phyloP scores from a whole-genome alignment of 148 eudicot genomes.

The Camellia lanceoleosa region DNA sequence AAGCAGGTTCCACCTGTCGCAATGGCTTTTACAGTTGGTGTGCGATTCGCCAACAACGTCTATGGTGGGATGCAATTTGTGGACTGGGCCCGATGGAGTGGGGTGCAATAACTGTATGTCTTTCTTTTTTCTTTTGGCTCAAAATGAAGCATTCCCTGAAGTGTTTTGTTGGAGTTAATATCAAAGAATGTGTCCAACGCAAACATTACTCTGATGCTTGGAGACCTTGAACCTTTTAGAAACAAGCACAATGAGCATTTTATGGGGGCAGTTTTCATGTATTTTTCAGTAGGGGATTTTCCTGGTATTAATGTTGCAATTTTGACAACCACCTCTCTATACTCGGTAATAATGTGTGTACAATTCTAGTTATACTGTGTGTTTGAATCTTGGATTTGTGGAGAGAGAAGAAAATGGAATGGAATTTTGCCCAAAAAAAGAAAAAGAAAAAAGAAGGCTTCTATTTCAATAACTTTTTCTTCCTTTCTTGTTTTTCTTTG shows the following conservation, averaged over 20 bases:
- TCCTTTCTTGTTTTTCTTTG: too few species aligned
- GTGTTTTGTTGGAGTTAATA: background rate
- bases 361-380: too few species aligned
- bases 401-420: too few species aligned
- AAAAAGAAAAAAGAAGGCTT: too few species aligned
- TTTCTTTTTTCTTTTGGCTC: background rate
- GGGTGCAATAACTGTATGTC: slow-evolving; percentile 37
- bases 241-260: background rate
- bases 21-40: slow-evolving; percentile 63
- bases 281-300: background rate
- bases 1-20: slow-evolving; percentile 55
- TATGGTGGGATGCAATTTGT: slow-evolving; percentile 70
- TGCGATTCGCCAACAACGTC: slow-evolving; percentile 63
- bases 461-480: too few species aligned
- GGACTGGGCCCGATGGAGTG: slow-evolving; percentile 65
- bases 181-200: background rate
- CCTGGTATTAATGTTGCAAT: background rate
- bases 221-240: background rate
- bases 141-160: background rate
- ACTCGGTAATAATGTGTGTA: too few species aligned
- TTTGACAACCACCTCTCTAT: background rate
- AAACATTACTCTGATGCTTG: background rate
- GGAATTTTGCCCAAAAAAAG: too few species aligned
- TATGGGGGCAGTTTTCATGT: background rate
- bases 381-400: too few species aligned